phyloP scores from a whole-genome alignment of 1,139 yeast species.

The Insectozyma bohioensis region DNA sequence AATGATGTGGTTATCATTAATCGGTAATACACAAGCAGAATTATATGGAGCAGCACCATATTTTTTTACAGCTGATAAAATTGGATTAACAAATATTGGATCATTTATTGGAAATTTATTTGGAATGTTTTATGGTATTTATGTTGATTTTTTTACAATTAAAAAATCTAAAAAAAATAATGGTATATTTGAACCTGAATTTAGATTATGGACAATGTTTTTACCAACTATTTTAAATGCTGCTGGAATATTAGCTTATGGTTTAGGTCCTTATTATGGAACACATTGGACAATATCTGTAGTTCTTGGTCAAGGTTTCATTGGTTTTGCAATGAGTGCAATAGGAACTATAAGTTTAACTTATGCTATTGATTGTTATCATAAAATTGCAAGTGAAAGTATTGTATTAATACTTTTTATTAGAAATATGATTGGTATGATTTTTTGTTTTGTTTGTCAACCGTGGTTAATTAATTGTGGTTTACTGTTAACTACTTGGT shows the following conservation, averaged over 20 bases:
- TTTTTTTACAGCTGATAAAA: conserved; percentile 31
- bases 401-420: conserved; percentile 50
- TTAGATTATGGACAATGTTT: conserved; percentile 40
- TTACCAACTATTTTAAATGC: conserved; percentile 41
- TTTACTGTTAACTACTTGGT: conserved; percentile 40
- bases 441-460: conserved; percentile 46
- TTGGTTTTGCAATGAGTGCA: conserved; percentile 59
- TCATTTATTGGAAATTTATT: conserved; percentile 39
- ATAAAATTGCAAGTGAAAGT: conserved; percentile 53
- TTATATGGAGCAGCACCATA: conserved; percentile 39
- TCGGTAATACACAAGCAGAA: conserved; percentile 45
- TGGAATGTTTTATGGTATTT: conserved; percentile 45
- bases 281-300: conserved; percentile 53
- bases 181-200: conserved; percentile 44
- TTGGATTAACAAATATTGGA: conserved; percentile 45
- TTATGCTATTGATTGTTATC: conserved; percentile 59
- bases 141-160: conserved; percentile 41
- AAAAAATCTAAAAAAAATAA: conserved; percentile 33
- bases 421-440: conserved; percentile 49
- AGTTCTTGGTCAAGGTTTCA: conserved; percentile 50
- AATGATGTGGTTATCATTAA: conserved; percentile 52
- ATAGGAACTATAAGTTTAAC: conserved; percentile 57
- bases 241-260: conserved; percentile 39
- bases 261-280: conserved; percentile 30
- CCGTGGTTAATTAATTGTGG: conserved; percentile 46